phyloP scores from a whole-genome alignment of 2,329 filamentous ascomycete genomes.

The Trichoderma lentiforme region DNA sequence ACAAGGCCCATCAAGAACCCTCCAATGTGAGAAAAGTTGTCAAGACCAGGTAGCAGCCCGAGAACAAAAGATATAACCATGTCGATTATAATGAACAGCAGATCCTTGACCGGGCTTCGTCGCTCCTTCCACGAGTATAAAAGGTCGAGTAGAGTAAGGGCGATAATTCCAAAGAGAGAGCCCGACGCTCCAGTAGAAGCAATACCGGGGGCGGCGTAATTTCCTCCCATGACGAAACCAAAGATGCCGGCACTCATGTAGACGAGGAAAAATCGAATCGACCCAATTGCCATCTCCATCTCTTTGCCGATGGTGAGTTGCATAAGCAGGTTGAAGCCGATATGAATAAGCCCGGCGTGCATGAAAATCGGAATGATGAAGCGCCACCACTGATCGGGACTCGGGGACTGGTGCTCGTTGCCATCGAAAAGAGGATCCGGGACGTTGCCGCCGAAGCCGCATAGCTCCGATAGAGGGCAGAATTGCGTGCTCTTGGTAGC shows the following conservation, averaged over 20 bases:
- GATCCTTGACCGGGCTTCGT: conserved; percentile 70
- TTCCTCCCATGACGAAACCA: conserved; percentile 90
- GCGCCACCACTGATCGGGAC: conserved; percentile 92
- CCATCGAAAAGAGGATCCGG: conserved; percentile 62
- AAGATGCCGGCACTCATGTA: conserved; percentile 93
- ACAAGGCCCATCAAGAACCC: conserved; percentile 90
- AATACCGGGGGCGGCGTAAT: conserved; percentile 79
- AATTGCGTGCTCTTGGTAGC: conserved; percentile 58
- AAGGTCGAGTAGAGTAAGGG: conserved; percentile 81
- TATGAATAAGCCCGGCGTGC: conserved; percentile 90
- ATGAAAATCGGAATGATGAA: conserved; percentile 96
- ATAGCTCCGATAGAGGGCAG: conserved; percentile 76
- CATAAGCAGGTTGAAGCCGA: conserved; percentile 89
- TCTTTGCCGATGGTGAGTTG: conserved; percentile 88
- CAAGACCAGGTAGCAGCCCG: conserved; percentile 83
- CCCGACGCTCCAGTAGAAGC: conserved; percentile 88
- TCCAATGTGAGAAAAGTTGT: conserved; percentile 97
- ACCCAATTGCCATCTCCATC: conserved; percentile 87
- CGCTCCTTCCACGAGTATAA: conserved; percentile 90
- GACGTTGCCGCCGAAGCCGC: conserved; percentile 72
- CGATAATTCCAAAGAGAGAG: conserved; percentile 85
- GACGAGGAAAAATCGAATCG: conserved; percentile 81
- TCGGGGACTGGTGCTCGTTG: conserved; percentile 47
- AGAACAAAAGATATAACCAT: conserved; percentile 88
- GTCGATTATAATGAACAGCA: conserved; percentile 84